Conservation (phyloP, 78 protist species). For the slime mould (Dictyostelium discoideum) region DNA sequence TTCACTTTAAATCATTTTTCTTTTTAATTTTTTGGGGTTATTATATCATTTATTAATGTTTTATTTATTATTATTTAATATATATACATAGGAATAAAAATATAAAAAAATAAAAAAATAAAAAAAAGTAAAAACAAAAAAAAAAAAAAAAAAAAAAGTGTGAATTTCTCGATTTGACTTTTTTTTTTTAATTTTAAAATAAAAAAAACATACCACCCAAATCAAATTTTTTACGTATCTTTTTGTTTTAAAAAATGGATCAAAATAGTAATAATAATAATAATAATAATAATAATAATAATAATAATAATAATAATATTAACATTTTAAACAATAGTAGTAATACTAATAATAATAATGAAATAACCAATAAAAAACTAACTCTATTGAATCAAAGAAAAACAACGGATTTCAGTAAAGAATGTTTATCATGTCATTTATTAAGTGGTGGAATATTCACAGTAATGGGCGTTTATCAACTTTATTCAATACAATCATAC, state of each 20-base stretch:
- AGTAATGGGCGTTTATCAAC: slow-evolving; percentile 12
- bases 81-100: no score
- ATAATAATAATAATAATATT: not conserved
- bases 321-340: not conserved
- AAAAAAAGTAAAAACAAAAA: no score
- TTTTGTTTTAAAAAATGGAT: not conserved
- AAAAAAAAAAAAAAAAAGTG: not conserved
- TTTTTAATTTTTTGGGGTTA: no score
- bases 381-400: not conserved
- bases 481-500: not conserved
- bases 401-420: not conserved
- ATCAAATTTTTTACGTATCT: not conserved
- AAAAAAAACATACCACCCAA: not conserved
- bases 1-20: no score
- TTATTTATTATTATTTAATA: no score
- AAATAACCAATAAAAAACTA: not conserved
- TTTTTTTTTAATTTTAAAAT: not conserved
- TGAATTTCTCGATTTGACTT: not conserved
- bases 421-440: slow-evolving; percentile 36
- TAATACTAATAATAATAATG: not conserved
- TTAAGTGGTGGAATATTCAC: slow-evolving; percentile 35
- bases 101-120: no score
- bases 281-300: not conserved
- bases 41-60: no score
- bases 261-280: slow-evolving; percentile 1